These are phyloP conservation scores for Reticulascus tulasneorum DNA, from an alignment of 2,329 filamentous ascomycete genomes.

Conservation along the genomic window DNA sequence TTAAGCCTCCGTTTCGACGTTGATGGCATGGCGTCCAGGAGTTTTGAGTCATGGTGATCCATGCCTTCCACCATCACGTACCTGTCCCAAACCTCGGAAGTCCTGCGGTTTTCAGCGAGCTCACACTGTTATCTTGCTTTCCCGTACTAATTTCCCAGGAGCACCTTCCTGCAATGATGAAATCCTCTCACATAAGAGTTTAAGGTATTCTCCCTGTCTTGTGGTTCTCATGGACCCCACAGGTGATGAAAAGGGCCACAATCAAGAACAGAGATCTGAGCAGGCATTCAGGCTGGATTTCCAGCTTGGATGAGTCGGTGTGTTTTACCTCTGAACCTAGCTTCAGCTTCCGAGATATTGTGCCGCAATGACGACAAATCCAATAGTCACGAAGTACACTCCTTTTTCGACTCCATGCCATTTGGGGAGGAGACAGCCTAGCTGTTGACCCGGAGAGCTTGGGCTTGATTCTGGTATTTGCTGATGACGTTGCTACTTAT, in stretches of 20 bases:
- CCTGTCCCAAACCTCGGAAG: no score
- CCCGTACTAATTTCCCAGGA: no score
- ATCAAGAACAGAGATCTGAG: conserved; percentile 32
- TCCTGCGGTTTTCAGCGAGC: no score
- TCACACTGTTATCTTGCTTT: no score
- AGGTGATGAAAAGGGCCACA: conserved; percentile 16
- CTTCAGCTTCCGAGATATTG: conserved; percentile 5
- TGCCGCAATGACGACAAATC: conserved; percentile 20
- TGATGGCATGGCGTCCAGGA: no score
- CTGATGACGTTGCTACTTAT: conserved; percentile 14
- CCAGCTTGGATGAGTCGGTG: conserved; percentile 4
- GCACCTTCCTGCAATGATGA: conserved; percentile 18
- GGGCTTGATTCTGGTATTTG: conserved; percentile 1
- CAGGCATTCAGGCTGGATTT: conserved; percentile 14
- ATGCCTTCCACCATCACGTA: no score
- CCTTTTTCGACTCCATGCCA: conserved; percentile 6
- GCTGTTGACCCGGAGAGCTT: no score
- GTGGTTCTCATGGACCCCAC: conserved; percentile 10
- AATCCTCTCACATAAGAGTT: conserved; percentile 13
- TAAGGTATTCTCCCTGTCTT: conserved; percentile 10
- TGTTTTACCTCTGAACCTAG: not conserved
- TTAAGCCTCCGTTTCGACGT: no score
- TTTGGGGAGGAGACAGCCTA: conserved; percentile 5
- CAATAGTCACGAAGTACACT: conserved; percentile 7
- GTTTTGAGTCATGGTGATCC: no score